Evolutionary conservation across 1,284 basidiomycete genomes (phyloP).

Genomic region (Leccinum huronense): DNA sequence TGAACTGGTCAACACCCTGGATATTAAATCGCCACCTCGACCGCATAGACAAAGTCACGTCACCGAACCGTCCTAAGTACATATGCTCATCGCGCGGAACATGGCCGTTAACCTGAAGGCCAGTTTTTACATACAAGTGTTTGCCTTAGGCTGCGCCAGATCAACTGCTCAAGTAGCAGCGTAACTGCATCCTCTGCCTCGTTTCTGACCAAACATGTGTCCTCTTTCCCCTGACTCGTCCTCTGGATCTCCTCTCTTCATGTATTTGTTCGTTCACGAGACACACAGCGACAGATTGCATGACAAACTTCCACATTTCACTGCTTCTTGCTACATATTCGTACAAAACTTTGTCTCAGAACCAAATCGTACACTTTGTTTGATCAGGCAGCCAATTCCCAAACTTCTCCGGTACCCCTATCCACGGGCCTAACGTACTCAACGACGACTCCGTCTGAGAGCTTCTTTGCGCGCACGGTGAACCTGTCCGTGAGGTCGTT

Average conservation of each 20-base stretch:
- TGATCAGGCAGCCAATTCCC: background rate
- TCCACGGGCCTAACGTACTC: background rate
- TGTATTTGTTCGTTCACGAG: background rate
- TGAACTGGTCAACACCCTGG: background rate
- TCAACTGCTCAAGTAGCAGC: background rate
- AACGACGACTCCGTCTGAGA: background rate
- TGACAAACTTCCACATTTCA: background rate
- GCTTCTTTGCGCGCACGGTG: background rate
- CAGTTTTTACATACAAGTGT: background rate
- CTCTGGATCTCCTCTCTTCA: background rate
- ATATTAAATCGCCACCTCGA: background rate
- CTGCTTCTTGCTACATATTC: background rate
- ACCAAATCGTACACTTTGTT: background rate
- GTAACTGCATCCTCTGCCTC: slow-evolving; percentile 10
- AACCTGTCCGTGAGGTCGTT: background rate
- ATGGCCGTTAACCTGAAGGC: background rate
- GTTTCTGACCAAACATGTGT: slow-evolving; percentile 14
- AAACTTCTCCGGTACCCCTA: background rate
- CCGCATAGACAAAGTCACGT: no score
- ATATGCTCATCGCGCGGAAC: background rate
- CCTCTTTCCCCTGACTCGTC: background rate
- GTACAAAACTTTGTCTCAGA: background rate
- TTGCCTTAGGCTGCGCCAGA: background rate
- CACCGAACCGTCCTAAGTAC: background rate
- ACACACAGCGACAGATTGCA: background rate